phyloP scores from a whole-genome alignment of 352 stramenopile species.

The Phytophthora capsici region DNA sequence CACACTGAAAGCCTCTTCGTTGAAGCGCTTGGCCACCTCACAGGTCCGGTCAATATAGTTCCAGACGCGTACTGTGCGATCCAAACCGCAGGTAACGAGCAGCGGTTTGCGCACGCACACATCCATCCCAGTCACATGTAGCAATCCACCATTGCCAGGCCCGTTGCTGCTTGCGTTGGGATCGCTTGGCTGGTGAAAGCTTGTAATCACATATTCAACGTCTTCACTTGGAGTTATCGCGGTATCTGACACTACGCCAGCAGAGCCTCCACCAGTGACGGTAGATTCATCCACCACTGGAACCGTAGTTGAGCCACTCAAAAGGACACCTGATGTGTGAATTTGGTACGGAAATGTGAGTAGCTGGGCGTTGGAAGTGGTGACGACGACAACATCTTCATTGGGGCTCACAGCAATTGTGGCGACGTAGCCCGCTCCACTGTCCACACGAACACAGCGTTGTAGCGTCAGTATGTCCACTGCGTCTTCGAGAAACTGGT shows the following conservation, averaged over 20 bases:
- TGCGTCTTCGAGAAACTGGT: conserved; percentile 29
- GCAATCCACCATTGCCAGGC: conserved; percentile 32
- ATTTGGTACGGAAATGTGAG: conserved; percentile 79
- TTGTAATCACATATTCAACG: conserved; percentile 71
- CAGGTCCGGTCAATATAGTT: conserved; percentile 92
- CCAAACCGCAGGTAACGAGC: conserved; percentile 89
- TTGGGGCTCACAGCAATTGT: conserved; percentile 78
- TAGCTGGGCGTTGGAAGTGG: conserved; percentile 69
- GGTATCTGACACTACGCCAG: background rate
- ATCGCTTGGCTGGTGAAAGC: conserved; percentile 78
- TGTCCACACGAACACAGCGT: conserved; percentile 68
- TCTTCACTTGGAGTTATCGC: conserved; percentile 59
- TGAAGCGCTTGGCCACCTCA: conserved; percentile 90
- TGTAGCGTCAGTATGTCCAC: conserved; percentile 61
- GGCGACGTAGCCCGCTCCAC: conserved; percentile 42
- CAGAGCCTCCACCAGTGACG: conserved; percentile 9
- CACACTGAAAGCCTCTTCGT: conserved; percentile 90
- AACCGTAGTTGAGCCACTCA: conserved; percentile 9
- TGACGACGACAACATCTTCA: conserved; percentile 74
- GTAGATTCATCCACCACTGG: conserved; percentile 29
- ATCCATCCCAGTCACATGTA: conserved; percentile 90
- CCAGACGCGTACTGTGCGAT: conserved; percentile 92
- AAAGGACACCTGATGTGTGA: conserved; percentile 33
- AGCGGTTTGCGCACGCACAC: conserved; percentile 93
- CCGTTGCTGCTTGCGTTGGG: conserved; percentile 21